A percentile compares a stretch with the other conserved stretches of the same genome.
These are phyloP conservation scores for Phellopilus nigrolimitatus DNA, from an alignment of 1,284 basidiomycete genomes.

Conservation along the genomic window DNA sequence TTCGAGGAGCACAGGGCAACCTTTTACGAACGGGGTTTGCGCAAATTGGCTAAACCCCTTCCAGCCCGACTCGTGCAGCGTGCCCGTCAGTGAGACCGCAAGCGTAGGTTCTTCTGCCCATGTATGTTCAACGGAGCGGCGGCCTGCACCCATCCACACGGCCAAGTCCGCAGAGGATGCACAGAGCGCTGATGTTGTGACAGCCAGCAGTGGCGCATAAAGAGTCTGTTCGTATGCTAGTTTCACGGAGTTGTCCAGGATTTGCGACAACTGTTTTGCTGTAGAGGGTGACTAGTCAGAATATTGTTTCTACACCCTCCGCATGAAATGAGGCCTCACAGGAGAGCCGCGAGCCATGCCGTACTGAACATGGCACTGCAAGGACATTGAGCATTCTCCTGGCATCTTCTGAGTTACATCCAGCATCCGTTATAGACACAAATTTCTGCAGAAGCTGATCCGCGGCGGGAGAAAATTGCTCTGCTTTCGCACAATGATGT, in stretches of 20 bases:
- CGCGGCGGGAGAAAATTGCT: conserved; percentile 57
- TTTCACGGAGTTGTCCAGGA: conserved; percentile 40
- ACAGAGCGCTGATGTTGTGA: conserved; percentile 38
- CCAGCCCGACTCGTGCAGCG: conserved; percentile 61
- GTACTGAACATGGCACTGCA: conserved; percentile 51
- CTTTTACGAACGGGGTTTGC: conserved; percentile 50
- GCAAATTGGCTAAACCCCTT: conserved; percentile 68
- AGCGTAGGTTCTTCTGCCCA: conserved; percentile 38
- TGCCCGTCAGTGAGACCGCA: conserved; percentile 49
- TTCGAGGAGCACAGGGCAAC: conserved; percentile 42
- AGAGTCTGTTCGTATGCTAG: conserved; percentile 36
- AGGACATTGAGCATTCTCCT: conserved; percentile 34
- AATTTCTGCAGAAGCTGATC: conserved; percentile 46
- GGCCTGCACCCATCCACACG: conserved; percentile 57
- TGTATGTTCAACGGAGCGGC: conserved; percentile 49
- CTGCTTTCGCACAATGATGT: conserved; percentile 70
- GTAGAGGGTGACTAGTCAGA: too few relatives aligned
- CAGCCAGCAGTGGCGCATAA: conserved; percentile 39
- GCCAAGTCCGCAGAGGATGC: conserved; percentile 60
- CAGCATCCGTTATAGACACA: conserved; percentile 19
- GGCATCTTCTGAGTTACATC: conserved; percentile 29
- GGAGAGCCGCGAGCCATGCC: conserved; percentile 59
- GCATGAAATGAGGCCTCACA: too few relatives aligned
- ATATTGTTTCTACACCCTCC: too few relatives aligned
- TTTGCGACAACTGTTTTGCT: conserved; percentile 46